phyloP scores from a whole-genome alignment of 306 rosid species.

The Sphenostylis stenocarpa region DNA sequence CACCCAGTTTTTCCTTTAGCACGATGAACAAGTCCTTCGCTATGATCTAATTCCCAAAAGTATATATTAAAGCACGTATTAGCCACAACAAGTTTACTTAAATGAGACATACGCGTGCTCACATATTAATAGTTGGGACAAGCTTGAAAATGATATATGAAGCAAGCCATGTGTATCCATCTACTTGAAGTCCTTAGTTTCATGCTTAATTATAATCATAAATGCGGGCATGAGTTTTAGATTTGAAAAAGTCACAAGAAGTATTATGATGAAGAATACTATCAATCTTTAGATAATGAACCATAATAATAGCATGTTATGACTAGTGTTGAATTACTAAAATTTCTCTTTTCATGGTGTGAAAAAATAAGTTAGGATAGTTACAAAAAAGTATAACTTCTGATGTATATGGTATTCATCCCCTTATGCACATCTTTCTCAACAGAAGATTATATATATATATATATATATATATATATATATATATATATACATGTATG shows the following conservation, averaged over 20 bases:
- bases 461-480: too few species aligned
- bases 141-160: not conserved
- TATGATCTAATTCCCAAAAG: slow-evolving; percentile 46
- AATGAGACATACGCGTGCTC: not conserved
- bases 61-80: not conserved
- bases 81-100: not conserved
- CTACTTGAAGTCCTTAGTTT: not conserved
- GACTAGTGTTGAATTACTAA: too few species aligned
- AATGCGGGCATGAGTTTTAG: not conserved
- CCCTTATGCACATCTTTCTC: not conserved
- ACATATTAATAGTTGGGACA: not conserved
- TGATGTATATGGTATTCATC: too few species aligned
- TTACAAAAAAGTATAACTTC: too few species aligned
- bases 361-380: too few species aligned
- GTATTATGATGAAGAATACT: too few species aligned
- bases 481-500: too few species aligned
- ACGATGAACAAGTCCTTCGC: slow-evolving; percentile 65
- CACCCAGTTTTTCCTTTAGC: slow-evolving; percentile 60
- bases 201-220: not conserved
- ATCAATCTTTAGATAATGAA: not conserved
- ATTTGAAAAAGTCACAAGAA: not conserved
- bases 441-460: not conserved
- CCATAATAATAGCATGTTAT: not conserved
- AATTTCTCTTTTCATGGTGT: too few species aligned
- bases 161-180: not conserved